Percentiles rank a stretch among this genome's conserved stretches.
Evolutionary conservation across 2,329 filamentous ascomycete species (phyloP).

Genomic region (Aureobasidium sp.): DNA sequence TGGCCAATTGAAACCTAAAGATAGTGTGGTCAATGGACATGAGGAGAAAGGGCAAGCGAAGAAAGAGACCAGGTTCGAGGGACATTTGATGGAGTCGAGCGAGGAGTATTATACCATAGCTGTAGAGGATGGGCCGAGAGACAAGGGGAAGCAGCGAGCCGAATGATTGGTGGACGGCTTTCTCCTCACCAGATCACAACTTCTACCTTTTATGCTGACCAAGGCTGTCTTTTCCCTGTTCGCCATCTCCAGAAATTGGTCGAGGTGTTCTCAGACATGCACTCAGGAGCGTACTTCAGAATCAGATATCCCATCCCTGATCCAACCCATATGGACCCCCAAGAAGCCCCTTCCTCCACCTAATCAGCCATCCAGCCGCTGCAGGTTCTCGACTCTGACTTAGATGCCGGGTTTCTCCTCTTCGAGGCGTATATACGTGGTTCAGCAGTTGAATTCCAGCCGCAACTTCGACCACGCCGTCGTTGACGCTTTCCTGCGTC

Average conservation of each 20-base stretch:
- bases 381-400: neutral
- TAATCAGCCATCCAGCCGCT: no score
- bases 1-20: neutral
- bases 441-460: slow-evolving; percentile 7
- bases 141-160: slow-evolving; percentile 6
- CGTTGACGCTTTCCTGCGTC: slow-evolving; percentile 12
- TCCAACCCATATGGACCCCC: no score
- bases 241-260: no score
- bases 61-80: slow-evolving; percentile 1
- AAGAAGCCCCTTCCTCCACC: no score
- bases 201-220: neutral
- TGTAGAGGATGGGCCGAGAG: neutral
- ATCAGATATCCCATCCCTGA: no score
- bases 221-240: no score
- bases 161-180: neutral
- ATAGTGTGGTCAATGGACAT: neutral
- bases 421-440: slow-evolving; percentile 1
- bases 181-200: neutral
- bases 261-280: no score
- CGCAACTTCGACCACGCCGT: neutral
- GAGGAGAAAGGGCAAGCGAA: neutral
- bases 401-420: slow-evolving; percentile 4
- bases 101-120: slow-evolving; percentile 8
- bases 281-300: no score
- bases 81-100: neutral